phyloP scores from a whole-genome alignment of 2,329 filamentous ascomycete species.

The Arthrobotrys sphaeroides region DNA sequence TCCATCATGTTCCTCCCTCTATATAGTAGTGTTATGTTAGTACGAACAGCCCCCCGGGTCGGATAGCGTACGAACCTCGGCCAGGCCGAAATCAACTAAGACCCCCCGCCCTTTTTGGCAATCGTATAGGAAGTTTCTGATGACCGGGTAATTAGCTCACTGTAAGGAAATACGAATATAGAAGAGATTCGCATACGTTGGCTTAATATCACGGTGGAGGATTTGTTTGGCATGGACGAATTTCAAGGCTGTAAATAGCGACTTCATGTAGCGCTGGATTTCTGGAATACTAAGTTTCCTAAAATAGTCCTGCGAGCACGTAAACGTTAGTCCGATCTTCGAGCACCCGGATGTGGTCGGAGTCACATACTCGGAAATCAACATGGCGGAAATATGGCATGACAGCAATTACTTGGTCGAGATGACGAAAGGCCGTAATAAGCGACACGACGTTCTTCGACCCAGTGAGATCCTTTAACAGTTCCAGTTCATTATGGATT shows the following conservation, averaged over 20 bases:
- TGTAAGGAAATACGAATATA: neutral
- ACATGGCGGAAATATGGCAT: conserved; percentile 94
- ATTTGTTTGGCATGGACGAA: conserved; percentile 86
- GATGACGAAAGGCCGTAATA: conserved; percentile 93
- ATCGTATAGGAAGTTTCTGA: conserved; percentile 87
- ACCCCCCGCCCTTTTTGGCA: conserved; percentile 82
- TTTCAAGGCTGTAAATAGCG: conserved; percentile 83
- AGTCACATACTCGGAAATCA: conserved; percentile 75
- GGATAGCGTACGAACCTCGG: conserved; percentile 68
- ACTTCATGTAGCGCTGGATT: conserved; percentile 88
- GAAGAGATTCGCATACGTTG: conserved; percentile 68
- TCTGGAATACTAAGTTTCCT: conserved; percentile 85
- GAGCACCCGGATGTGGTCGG: neutral
- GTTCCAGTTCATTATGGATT: conserved; percentile 94
- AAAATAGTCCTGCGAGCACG: conserved; percentile 75
- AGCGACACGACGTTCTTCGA: conserved; percentile 89
- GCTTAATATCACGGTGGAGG: conserved; percentile 94
- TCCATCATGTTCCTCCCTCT: conserved; percentile 43
- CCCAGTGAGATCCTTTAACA: conserved; percentile 84
- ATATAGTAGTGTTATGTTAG: conserved; percentile 1
- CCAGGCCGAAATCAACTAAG: conserved; percentile 97
- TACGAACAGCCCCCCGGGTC: neutral
- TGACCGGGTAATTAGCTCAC: neutral
- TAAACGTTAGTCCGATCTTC: neutral
- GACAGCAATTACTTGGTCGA: conserved; percentile 93